Evolutionary conservation across 2,329 filamentous ascomycete species (phyloP).

Genomic region (Herpomyces periplanetae): DNA sequence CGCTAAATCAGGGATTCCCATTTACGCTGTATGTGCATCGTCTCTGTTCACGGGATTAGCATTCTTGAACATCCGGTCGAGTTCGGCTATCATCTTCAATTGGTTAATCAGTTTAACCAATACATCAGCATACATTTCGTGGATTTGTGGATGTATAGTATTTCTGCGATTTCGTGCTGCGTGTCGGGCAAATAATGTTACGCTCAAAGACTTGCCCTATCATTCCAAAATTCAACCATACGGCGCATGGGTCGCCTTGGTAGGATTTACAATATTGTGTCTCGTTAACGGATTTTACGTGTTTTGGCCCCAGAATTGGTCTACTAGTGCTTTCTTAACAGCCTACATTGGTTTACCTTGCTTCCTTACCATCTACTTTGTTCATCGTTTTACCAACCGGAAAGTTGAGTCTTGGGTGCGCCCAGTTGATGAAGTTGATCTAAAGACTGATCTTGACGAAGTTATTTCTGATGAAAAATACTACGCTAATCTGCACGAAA

Average conservation of each 20-base stretch:
- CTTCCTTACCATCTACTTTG: conserved; percentile 13
- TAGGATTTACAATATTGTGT: conserved; percentile 18
- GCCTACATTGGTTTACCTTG: conserved; percentile 23
- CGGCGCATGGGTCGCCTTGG: conserved; percentile 18
- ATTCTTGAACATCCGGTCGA: conserved; percentile 7
- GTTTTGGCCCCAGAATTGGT: conserved; percentile 26
- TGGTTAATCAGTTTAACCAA: conserved; percentile 22
- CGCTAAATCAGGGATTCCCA: conserved; percentile 12
- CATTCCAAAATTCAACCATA: conserved; percentile 18
- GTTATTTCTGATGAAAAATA: conserved; percentile 12
- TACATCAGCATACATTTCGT: conserved; percentile 20
- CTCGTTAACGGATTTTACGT: conserved; percentile 35
- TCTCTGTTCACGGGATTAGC: conserved; percentile 14
- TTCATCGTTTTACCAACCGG: too few species aligned
- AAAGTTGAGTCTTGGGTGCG: conserved; percentile 14
- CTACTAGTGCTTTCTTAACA: conserved; percentile 19
- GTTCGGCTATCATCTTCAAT: conserved; percentile 16
- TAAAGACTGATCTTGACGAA: conserved; percentile 14
- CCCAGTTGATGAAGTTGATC: conserved; percentile 12
- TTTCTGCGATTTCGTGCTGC: conserved; percentile 14
- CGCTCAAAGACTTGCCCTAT: conserved; percentile 16
- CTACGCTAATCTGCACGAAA: too few species aligned
- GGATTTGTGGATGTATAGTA: conserved; percentile 17
- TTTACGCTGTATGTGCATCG: conserved; percentile 14
- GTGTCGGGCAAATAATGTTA: conserved; percentile 14